Base-by-base conservation (phyloP, 768 basidiomycete genomes). In the Naganishia onofrii region DNA sequence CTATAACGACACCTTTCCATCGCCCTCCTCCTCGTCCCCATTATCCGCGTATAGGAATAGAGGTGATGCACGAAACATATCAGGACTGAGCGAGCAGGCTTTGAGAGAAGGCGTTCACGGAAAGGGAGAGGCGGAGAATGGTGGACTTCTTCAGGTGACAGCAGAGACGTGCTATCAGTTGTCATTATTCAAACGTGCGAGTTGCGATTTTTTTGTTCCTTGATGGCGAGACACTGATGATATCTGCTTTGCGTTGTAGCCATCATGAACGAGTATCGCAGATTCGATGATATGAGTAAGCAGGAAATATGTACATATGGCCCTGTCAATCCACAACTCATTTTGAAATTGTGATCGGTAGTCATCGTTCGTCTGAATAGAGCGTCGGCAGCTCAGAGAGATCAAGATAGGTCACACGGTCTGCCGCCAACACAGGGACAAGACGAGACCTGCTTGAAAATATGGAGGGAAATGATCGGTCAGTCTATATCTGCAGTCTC, bases 391-490 rank as follows among this genome's bases (percentile, higher is more conserved):
- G 76, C 78, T 66, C 54, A 77, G 26, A 70, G 79, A 67, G 79
- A 80, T 74, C 71, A 74, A n/a, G 72, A 67, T 53, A n/a, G 73
- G 46, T 28, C 51, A 23, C 56, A 55, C 29, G 69, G 64, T 65
- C 34, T 52, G 21, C 48, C 65, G 28, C 26, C 52, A 21, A 68
- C 69, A 36, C 34, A 68, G 15, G 78, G 74, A 17, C 48, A 67
- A n/a, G 77, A 79, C 42, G 77, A 70, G 29, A 79, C 78, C 73
- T 80, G 79, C 66, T 31, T 74, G 29, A 71, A 70, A 44, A 67
- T 80, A 67, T 80, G 79, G 79, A 51, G 57, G 13, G 79, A 80
- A 67, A 80, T 80, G 75, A 79, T 80, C 74, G 73, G 79, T 80
- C 60, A 42, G 79, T 76, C 19, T n/a, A n/a, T n/a, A n/a, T n/a